phyloP scores from a whole-genome alignment of 2,329 filamentous ascomycete genomes.

The Aspergillus flavus region DNA sequence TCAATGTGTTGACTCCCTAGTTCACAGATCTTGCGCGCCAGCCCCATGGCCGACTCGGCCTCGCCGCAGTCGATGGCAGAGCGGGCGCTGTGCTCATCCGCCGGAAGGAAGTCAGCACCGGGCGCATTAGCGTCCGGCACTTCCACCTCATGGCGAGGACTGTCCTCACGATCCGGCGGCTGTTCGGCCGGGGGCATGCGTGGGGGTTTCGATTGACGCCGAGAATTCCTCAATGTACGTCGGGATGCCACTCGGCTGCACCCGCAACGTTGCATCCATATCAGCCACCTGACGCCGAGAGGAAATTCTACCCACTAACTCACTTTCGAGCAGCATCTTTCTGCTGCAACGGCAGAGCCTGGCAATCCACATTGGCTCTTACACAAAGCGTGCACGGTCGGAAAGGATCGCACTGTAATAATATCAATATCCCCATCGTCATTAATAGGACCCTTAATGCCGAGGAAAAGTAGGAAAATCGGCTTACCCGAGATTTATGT shows the following conservation, averaged over 20 bases:
- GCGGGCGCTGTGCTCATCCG: not conserved
- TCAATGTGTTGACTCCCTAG: constrained; percentile 31
- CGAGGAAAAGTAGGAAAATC: not conserved
- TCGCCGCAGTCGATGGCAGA: constrained; percentile 27
- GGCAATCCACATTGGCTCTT: constrained; percentile 30
- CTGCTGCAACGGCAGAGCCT: constrained; percentile 11
- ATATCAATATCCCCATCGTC: not conserved
- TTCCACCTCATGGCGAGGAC: not conserved
- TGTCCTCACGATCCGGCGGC: not conserved
- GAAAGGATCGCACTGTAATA: constrained; percentile 34
- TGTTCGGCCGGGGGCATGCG: not conserved
- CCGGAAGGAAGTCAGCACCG: not conserved
- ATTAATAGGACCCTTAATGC: not conserved
- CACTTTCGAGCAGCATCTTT: constrained; percentile 15
- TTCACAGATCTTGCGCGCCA: constrained; percentile 36
- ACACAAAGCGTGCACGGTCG: constrained; percentile 39
- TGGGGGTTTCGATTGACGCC: not conserved
- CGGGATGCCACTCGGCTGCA: constrained; percentile 1
- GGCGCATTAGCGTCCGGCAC: not conserved
- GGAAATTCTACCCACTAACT: not conserved
- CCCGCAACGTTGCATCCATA: not conserved
- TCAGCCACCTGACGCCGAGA: not conserved
- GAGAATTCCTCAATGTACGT: not conserved
- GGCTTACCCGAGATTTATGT: constrained; percentile 33
- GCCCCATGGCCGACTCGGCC: constrained; percentile 39